A percentile compares a stretch with the other conserved stretches of the same genome.
Conservation (phyloP, 202 grass and related monocot species). For the Digitaria exilis region DNA sequence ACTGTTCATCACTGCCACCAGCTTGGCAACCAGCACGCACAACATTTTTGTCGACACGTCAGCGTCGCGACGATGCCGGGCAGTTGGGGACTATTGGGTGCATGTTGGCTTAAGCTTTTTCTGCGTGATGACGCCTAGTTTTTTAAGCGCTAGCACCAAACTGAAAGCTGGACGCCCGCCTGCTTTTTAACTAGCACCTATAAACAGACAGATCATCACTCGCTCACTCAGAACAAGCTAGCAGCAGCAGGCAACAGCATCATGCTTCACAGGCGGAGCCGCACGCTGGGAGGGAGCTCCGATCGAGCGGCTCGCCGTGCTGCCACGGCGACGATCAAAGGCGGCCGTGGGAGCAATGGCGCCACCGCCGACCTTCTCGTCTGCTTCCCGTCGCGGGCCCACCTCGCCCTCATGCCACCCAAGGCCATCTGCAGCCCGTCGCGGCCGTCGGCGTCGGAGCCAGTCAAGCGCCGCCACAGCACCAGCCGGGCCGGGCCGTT, state of each 20-base stretch:
- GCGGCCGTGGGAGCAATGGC: slow-evolving; percentile 47
- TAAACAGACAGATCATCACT: slow-evolving; percentile 37
- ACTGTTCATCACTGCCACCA: neutral
- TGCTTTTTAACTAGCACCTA: slow-evolving; percentile 48
- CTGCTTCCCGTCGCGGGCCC: no score
- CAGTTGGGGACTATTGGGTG: neutral
- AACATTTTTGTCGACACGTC: slow-evolving; percentile 10
- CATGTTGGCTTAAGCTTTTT: slow-evolving; percentile 21
- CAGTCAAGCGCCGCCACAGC: no score
- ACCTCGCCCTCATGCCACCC: no score
- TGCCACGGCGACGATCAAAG: slow-evolving; percentile 36
- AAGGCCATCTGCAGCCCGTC: no score
- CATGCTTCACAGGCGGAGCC: slow-evolving; percentile 45
- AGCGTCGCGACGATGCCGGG: slow-evolving; percentile 1
- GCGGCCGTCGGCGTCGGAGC: no score
- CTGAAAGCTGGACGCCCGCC: slow-evolving; percentile 49
- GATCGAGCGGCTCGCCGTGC: neutral
- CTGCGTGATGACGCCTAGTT: neutral
- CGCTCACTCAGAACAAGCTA: neutral
- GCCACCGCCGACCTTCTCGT: slow-evolving; percentile 1
- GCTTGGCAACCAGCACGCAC: neutral
- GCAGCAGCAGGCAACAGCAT: neutral
- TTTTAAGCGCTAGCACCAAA: slow-evolving; percentile 31
- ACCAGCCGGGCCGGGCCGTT: no score
- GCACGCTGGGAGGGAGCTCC: slow-evolving; percentile 26